Base-by-base conservation (phyloP, 148 eudicot genomes). In the Agrostemma githago region DNA sequence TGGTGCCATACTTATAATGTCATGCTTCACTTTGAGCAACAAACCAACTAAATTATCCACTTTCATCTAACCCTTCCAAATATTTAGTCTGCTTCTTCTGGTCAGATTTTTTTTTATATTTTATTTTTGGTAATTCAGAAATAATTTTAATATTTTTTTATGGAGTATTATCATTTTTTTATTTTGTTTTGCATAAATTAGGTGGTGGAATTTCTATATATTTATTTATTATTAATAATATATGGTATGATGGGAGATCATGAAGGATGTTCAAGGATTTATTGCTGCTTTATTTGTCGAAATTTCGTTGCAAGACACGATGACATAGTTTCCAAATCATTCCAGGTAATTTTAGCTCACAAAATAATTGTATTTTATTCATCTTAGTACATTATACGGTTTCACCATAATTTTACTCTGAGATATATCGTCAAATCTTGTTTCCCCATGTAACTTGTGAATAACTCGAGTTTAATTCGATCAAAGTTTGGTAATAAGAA, bases 231-330 rank as follows among this genome's bases (percentile, higher is more conserved):
- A 26, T 0, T 26, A 26, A 26, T 26, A 26, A 26, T 26, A 26
- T 26, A 26, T 26, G 34, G 34, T 26, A 26, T 81, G 83, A 81
- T 68, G 39, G 84, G 39, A 26, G 20, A 69, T 48, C 72, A 74
- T 8, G 72, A 70, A 58, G 66, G 72, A 61, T 79, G 77, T 14
- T 77, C 88, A 72, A 80, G 89, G 75, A 6, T 83, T 17, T 87
- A 86, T 64, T 76, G 88, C 65, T 89, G 94, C 76, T 87, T 80
- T 78, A 80, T 75, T 56, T 89, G 94, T 70, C 72, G 88, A 59
- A 89, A 82, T 70, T 73, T 72, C 19, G 83, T 88, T 44, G 89
- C 89, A 0, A 78, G 77, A 21, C 91, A 86, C 56, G 91, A 89
- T 79, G 88, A 89, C 48, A 87, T 89, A 10, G 80, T 89, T 70